Base-by-base conservation (phyloP, 129 eudicot species). In the Helianthus tuberosus region DNA sequence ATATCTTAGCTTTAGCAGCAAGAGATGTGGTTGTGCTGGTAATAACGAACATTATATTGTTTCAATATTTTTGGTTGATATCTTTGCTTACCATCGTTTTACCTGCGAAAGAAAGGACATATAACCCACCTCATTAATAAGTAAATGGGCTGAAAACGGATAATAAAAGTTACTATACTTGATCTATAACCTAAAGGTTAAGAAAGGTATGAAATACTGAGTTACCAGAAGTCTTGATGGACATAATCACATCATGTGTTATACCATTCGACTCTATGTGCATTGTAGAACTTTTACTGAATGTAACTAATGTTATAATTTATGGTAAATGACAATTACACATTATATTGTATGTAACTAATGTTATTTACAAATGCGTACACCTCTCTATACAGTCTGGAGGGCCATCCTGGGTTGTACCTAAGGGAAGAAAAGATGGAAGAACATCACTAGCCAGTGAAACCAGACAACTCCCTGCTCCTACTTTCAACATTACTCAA, bases 371-470 rank as follows among this genome's bases (percentile, higher is more conserved):
- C 36, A 32, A 3, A 32, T 32, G 36, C 4, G 4, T 32, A 3
- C 36, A 32, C 36, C 3, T 35, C 3, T 35, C 54, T 64, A 43
- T 41, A 48, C 79, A 92, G 96, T 73, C 91, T 11, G 92, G 98
- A 68, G 98, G 96, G 17, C 94, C 98, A 44, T 83, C 86, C 1
- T 92, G 96, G 98, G 77, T 80, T 60, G 96, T 89, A 68, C 94
- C 89, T 6, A 89, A 87, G 78, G 98, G 96, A 81, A 83, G 98
- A 83, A 89, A 85, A 74, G 98, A 92, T 71, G 96, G 98, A 74
- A 83, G 96, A 70, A 87, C 83, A 80, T 92, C 96, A 68, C 65
- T 29, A 67, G 91, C 96, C 60, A 92, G 86, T 52, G 98, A 92
- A 78, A 89, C 91, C 11, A 71, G 52, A 73, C 83, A 78, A 68